These are phyloP conservation scores for Tillandsia leiboldiana DNA, from an alignment of 176 grass and related monocot species.

Conservation along the genomic window DNA sequence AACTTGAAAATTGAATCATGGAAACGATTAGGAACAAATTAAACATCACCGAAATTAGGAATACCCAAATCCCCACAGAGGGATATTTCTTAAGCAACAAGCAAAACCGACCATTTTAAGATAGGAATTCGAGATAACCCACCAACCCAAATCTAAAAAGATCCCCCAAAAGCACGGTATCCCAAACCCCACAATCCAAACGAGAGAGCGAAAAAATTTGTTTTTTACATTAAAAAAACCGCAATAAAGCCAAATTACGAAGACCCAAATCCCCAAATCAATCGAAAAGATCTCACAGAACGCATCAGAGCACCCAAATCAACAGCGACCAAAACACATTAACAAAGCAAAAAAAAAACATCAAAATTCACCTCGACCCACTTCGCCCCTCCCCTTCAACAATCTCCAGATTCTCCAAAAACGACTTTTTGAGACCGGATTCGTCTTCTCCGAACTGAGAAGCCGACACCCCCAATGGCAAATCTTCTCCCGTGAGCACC, in stretches of 20 bases:
- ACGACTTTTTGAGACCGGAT: no score
- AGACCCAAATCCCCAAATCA: background rate
- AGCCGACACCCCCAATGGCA: background rate
- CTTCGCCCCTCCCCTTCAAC: background rate
- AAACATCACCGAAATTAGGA: background rate
- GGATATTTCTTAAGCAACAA: no score
- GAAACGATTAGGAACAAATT: background rate
- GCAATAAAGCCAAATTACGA: background rate
- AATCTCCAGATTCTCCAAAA: background rate
- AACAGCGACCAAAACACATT: background rate
- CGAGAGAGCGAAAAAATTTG: background rate
- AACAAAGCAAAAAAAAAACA: background rate
- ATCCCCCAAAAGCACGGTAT: background rate
- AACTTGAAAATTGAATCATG: background rate
- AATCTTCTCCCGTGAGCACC: background rate
- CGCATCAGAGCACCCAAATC: background rate
- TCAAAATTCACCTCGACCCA: slow-evolving; percentile 8
- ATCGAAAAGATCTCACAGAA: background rate
- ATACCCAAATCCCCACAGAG: no score
- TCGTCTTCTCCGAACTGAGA: no score
- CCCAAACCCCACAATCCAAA: background rate
- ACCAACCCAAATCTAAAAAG: background rate
- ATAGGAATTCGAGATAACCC: background rate
- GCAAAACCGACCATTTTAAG: background rate
- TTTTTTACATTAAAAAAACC: no score